Evolutionary conservation across 2,329 filamentous ascomycete genomes (phyloP).

Genomic region (Colletotrichum endophyticum): DNA sequence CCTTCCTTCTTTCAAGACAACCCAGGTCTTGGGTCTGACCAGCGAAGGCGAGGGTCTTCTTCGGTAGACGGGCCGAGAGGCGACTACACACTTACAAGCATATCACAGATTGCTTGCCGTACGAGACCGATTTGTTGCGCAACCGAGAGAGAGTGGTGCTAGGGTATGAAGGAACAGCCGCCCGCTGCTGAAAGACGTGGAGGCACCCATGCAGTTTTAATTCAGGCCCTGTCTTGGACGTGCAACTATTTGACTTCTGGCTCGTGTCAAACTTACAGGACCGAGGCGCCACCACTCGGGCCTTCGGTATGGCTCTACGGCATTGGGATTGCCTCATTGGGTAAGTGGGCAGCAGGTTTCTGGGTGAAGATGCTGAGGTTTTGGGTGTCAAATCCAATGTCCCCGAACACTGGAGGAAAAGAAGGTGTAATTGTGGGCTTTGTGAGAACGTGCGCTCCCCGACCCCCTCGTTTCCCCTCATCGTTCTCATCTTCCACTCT

Average conservation of each 20-base stretch:
- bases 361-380: neutral
- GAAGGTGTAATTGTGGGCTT: neutral
- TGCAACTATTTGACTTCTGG: conserved; percentile 4
- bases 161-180: neutral
- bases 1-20: neutral
- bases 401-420: neutral
- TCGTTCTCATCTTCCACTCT: neutral
- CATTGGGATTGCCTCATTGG: neutral
- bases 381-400: neutral
- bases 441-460: conserved; percentile 3
- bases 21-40: neutral
- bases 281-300: conserved; percentile 6
- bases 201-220: conserved; percentile 19
- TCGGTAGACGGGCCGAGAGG: neutral
- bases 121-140: neutral
- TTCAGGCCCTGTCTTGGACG: neutral
- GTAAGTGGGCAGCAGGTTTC: neutral
- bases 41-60: neutral
- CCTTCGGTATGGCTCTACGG: neutral
- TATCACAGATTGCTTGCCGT: neutral
- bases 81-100: neutral
- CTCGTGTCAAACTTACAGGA: conserved; percentile 9
- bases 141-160: neutral
- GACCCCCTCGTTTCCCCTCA: neutral
- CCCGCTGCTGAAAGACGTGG: rapidly evolving